Conservation (phyloP, 75 land plant genomes). For the Ceratopteris richardii region DNA sequence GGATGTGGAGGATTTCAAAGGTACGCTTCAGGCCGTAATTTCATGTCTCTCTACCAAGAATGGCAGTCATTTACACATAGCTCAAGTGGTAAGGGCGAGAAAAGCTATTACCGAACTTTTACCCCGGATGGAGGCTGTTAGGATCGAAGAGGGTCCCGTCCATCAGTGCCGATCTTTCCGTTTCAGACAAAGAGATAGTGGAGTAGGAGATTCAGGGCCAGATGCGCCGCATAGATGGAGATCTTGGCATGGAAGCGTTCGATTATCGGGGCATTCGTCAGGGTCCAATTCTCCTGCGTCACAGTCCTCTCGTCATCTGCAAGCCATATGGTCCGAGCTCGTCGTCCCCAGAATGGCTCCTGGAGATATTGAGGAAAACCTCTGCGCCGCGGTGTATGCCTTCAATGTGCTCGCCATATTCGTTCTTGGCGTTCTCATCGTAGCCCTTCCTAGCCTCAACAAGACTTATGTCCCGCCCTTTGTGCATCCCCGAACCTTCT, state of each 20-base stretch:
- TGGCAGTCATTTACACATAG: neutral
- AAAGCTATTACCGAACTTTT: neutral
- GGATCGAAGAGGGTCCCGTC: no score
- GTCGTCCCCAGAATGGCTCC: neutral
- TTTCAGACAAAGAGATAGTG: neutral
- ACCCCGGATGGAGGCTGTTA: neutral
- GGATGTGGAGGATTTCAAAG: neutral
- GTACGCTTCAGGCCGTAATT: neutral
- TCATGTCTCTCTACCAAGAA: neutral
- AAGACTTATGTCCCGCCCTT: neutral
- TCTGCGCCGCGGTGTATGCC: slow-evolving; percentile 2
- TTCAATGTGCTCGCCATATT: slow-evolving; percentile 1
- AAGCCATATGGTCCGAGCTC: neutral
- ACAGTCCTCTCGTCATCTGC: neutral
- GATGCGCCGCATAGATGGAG: slow-evolving; percentile 2
- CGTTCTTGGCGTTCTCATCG: neutral
- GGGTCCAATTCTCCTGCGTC: neutral
- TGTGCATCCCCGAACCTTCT: slow-evolving; percentile 2
- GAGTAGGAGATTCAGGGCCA: neutral
- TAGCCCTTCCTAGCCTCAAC: neutral
- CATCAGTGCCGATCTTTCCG: neutral
- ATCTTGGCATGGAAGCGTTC: neutral
- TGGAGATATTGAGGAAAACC: slow-evolving; percentile 1
- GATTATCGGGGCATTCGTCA: neutral
- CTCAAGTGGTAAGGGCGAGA: neutral